These are phyloP conservation scores for Penicillium sp. DNA, from an alignment of 2,329 filamentous ascomycete genomes.

Conservation along the genomic window DNA sequence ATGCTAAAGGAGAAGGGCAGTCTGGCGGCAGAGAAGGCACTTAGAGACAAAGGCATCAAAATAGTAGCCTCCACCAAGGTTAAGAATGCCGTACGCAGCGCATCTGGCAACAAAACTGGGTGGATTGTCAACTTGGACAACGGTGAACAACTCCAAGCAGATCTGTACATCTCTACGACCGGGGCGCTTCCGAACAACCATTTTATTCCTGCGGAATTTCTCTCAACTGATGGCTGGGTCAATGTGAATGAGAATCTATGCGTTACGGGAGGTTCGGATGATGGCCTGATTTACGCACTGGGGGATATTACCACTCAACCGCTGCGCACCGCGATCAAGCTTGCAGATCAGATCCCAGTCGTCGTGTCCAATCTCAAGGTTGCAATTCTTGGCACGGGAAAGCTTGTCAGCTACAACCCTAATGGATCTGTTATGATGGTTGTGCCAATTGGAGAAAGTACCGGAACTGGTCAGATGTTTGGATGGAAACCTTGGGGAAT, in stretches of 20 bases:
- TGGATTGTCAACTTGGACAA: neutral
- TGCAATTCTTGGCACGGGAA: neutral
- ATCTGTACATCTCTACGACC: constrained; percentile 6
- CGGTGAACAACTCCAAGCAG: neutral
- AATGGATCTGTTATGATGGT: neutral
- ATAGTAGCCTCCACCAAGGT: neutral
- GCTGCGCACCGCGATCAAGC: neutral
- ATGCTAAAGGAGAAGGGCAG: neutral
- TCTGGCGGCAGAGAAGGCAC: neutral
- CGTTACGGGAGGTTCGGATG: neutral
- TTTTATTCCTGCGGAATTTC: neutral
- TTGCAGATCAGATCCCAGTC: neutral
- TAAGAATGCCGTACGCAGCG: neutral
- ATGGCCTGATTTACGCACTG: neutral
- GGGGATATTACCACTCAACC: neutral
- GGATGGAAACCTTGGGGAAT: neutral
- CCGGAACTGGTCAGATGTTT: neutral
- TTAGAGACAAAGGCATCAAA: neutral
- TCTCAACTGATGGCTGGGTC: constrained; percentile 1
- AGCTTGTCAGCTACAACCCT: neutral
- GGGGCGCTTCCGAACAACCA: constrained; percentile 4
- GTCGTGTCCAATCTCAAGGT: neutral
- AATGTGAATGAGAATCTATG: constrained; percentile 3
- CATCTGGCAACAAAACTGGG: neutral
- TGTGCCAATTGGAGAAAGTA: neutral